These are phyloP conservation scores for Trifolium subterraneum DNA, from an alignment of 306 rosid species.

Conservation along the genomic window DNA sequence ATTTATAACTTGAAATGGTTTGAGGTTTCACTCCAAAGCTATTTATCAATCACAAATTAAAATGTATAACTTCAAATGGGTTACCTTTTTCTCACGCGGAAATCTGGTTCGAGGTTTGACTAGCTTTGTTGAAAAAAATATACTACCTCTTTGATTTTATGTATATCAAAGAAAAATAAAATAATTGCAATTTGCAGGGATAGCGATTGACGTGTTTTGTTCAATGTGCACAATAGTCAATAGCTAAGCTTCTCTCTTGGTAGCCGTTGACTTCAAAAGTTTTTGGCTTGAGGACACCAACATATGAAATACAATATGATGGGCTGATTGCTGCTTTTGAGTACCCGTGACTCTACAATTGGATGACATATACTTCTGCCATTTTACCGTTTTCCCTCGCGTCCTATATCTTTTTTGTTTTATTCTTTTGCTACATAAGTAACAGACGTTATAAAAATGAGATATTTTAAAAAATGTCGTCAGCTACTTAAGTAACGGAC, in stretches of 20 bases:
- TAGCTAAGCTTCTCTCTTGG: neutral
- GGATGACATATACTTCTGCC: no score
- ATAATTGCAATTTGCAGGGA: neutral
- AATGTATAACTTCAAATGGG: no score
- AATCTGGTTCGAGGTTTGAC: neutral
- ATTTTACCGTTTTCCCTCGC: no score
- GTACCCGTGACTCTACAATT: neutral
- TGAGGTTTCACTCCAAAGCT: no score
- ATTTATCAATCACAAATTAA: no score
- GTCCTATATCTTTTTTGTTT: no score
- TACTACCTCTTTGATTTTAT: neutral
- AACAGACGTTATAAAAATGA: no score
- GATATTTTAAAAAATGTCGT: no score
- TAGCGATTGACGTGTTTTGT: neutral
- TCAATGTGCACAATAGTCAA: no score
- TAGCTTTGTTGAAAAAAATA: neutral
- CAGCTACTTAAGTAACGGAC: no score
- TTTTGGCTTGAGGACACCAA: neutral
- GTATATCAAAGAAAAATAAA: neutral
- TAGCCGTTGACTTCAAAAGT: neutral
- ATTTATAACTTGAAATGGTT: no score
- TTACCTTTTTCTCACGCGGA: neutral
- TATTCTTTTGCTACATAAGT: no score
- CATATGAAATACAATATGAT: neutral
- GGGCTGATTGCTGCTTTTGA: neutral